Base-by-base conservation (phyloP, 2,329 filamentous ascomycete species). In the Ophidiomyces ophidiicola region DNA sequence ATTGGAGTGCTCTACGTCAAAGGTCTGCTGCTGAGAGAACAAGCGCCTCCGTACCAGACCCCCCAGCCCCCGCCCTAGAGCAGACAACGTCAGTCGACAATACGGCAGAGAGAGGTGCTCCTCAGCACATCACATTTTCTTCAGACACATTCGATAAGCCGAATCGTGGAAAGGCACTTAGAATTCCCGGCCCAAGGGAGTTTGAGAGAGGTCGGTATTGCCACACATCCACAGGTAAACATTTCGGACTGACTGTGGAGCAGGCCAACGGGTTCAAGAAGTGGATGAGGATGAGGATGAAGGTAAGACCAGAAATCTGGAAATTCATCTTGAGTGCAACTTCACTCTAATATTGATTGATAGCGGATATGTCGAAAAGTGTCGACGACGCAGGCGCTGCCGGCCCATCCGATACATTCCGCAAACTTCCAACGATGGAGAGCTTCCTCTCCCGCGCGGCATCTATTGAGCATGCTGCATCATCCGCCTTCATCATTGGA, bases 401-500 rank as follows among this genome's bases (percentile, higher is more conserved):
- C 6, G 32, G 36, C 10, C 38, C 32, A 18, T 34, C 38, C n/a
- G 32, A 34, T 8, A 3, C 36, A n/a, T 21, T 12, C 28, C 32
- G 39, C 32, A 34, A 31, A 31, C 32, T 41, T 19, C 44, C 23
- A 29, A 18, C 29, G 5, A 36, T 42, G 32, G 43, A 35, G 5
- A 42, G 36, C 7, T 18, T 45, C 4, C 28, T 64, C 3, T 46
- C 51, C 6, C 52, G 55, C 23, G 51, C 58, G 5, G 53, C 50
- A 1, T 63, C 63, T 2, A 48, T 66, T 24, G 62, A 64, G 14
- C 53, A 55, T 15, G 55, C 56, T 12, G 45, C 45, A 5, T 59
- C 61, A 1, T 64, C 61, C 5, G 53, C 64, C 26, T 66, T 66
- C 40, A 58, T 65, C 6, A 49, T 66, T 10, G 57, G 60, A 7